Percentiles rank a stretch among this genome's conserved stretches.
Evolutionary conservation across 768 basidiomycete species (phyloP).

Genomic region (Suillus variegatus): DNA sequence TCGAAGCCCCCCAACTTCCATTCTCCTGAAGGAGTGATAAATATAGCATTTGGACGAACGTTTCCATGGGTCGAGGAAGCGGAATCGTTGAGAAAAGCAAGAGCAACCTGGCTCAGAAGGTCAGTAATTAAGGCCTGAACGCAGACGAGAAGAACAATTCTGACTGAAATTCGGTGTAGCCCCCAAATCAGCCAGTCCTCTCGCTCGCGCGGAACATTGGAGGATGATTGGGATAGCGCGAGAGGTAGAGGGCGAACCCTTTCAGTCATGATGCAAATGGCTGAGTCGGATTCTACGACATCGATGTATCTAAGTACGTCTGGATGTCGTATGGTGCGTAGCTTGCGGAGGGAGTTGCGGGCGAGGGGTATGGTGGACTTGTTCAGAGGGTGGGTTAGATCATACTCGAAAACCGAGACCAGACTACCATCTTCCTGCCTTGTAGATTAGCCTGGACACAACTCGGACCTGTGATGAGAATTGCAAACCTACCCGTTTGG

Average conservation of each 20-base stretch:
- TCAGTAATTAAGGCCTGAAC: neutral
- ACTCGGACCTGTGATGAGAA: constrained; percentile 12
- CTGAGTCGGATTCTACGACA: constrained; percentile 84
- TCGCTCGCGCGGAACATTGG: constrained; percentile 59
- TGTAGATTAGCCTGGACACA: constrained; percentile 18
- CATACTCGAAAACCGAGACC: constrained; percentile 93
- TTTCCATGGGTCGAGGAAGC: constrained; percentile 84
- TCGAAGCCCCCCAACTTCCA: constrained; percentile 98
- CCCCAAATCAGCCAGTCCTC: constrained; percentile 97
- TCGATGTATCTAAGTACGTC: constrained; percentile 97
- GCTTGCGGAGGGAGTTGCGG: constrained; percentile 85
- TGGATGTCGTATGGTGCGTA: constrained; percentile 91
- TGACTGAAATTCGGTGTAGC: constrained; percentile 82
- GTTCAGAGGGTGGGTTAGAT: constrained; percentile 61
- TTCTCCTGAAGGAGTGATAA: constrained; percentile 91
- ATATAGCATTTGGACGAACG: constrained; percentile 72
- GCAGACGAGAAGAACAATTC: constrained; percentile 30
- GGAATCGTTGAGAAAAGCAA: constrained; percentile 88
- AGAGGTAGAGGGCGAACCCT: constrained; percentile 75
- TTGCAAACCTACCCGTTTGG: constrained; percentile 68
- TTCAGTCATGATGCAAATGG: constrained; percentile 93
- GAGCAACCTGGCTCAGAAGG: constrained; percentile 61
- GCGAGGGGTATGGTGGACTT: constrained; percentile 73
- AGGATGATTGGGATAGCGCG: constrained; percentile 62
- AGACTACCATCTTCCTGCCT: constrained; percentile 81